phyloP scores from a whole-genome alignment of 345 rosid species.

The Camelina laxa region DNA sequence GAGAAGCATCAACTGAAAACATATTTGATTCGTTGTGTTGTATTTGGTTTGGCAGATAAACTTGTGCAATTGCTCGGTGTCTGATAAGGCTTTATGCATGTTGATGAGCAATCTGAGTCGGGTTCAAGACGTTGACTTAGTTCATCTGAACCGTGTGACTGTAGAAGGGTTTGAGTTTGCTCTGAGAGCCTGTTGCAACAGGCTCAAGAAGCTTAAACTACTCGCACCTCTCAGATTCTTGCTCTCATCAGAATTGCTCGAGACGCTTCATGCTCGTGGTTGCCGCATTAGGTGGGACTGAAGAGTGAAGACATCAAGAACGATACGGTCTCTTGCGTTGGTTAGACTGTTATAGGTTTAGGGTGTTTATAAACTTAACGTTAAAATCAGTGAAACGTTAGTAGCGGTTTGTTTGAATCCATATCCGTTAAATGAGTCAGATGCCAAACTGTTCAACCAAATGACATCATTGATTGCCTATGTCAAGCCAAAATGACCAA shows the following conservation, averaged over 20 bases:
- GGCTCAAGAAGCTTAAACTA: conserved; percentile 88
- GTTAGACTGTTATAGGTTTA: not conserved
- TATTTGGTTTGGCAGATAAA: conserved; percentile 70
- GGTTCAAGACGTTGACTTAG: conserved; percentile 88
- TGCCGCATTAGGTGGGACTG: conserved; percentile 87
- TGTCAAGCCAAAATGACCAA: too few species aligned
- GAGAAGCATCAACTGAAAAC: not conserved
- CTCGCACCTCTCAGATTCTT: conserved; percentile 62
- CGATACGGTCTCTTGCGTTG: not conserved
- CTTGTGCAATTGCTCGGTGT: conserved; percentile 63
- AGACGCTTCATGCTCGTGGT: conserved; percentile 67
- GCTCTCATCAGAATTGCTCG: conserved; percentile 74
- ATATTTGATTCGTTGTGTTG: not conserved
- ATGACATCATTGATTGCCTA: too few species aligned
- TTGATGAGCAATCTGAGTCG: conserved; percentile 80
- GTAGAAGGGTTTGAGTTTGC: conserved; percentile 84
- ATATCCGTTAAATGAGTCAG: too few species aligned
- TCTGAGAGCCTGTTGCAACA: conserved; percentile 60
- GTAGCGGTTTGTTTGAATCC: not conserved
- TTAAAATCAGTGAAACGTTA: not conserved
- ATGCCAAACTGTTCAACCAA: too few species aligned
- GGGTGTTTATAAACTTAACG: not conserved
- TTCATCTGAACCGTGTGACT: conserved; percentile 66
- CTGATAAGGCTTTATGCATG: conserved; percentile 59
- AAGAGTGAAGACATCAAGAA: conserved; percentile 47